Conservation (phyloP, 768 basidiomycete genomes). For the Amanita exitialis region DNA sequence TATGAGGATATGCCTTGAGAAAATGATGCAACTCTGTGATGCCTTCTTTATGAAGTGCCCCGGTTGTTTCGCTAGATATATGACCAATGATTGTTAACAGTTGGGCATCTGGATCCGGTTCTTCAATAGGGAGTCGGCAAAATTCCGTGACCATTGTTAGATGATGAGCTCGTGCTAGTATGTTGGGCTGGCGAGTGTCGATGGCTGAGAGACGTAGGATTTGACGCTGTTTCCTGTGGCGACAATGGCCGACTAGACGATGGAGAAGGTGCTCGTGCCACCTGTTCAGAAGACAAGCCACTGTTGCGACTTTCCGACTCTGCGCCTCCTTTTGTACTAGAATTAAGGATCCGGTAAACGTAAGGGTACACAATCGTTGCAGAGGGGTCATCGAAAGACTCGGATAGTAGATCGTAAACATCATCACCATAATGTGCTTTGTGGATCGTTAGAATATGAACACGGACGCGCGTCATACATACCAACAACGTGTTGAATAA, state of each 20-base stretch:
- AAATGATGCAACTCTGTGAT: slow-evolving; percentile 93
- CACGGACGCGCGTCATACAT: slow-evolving; percentile 22
- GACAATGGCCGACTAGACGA: slow-evolving; percentile 64
- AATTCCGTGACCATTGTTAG: slow-evolving; percentile 43
- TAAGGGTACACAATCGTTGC: slow-evolving; percentile 96
- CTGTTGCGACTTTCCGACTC: slow-evolving; percentile 25
- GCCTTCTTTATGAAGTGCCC: slow-evolving; percentile 85
- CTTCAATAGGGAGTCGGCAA: slow-evolving; percentile 51
- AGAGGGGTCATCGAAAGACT: slow-evolving; percentile 91
- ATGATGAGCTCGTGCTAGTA: slow-evolving; percentile 62
- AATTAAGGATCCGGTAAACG: slow-evolving; percentile 85
- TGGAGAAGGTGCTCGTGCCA: slow-evolving; percentile 41
- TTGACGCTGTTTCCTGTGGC: slow-evolving; percentile 50
- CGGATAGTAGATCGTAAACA: slow-evolving; percentile 83
- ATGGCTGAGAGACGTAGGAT: slow-evolving; percentile 29
- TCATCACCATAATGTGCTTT: slow-evolving; percentile 79
- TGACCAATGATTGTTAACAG: slow-evolving; percentile 76
- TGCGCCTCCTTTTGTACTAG: slow-evolving; percentile 36
- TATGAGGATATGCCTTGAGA: slow-evolving; percentile 84
- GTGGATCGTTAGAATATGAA: slow-evolving; percentile 7
- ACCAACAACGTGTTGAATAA: slow-evolving; percentile 96
- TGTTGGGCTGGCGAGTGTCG: slow-evolving; percentile 52
- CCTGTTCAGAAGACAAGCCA: slow-evolving; percentile 23
- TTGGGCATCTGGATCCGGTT: slow-evolving; percentile 83
- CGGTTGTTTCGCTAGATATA: slow-evolving; percentile 82